Percentiles rank a stretch among this genome's conserved stretches.
Evolutionary conservation across 2,329 filamentous ascomycete species (phyloP).

Genomic region (Pseudogymnoascus sp.): DNA sequence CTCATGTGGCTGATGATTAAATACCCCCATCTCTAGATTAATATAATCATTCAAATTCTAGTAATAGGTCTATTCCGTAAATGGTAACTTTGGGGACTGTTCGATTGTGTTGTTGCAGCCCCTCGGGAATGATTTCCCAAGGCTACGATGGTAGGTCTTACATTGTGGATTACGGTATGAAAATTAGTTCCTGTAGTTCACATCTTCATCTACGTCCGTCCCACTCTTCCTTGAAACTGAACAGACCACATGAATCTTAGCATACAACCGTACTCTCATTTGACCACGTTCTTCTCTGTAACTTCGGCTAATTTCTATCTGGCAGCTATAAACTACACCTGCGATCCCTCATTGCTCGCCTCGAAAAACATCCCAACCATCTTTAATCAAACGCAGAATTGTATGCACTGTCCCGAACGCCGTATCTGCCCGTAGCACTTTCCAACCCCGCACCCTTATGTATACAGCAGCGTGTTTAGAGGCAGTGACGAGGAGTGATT

Average conservation of each 20-base stretch:
- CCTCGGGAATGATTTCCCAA: not conserved
- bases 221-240: not conserved
- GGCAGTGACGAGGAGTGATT: not conserved
- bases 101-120: not conserved
- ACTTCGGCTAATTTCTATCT: not conserved
- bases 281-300: not conserved
- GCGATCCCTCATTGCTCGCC: not conserved
- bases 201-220: not conserved
- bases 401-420: not conserved
- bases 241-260: not conserved
- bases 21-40: not conserved
- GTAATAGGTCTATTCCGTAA: not conserved
- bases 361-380: not conserved
- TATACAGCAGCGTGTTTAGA: not conserved
- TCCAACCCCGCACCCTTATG: not conserved
- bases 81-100: not conserved
- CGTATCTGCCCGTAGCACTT: not conserved
- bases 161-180: not conserved
- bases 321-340: conserved; percentile 5
- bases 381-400: not conserved
- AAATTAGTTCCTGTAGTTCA: too few relatives aligned
- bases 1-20: not conserved
- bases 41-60: not conserved
- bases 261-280: not conserved
- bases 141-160: not conserved